Base-by-base conservation (phyloP, 192 early-diverging fungal genomes). In the Fimicolochytrium jonesii region DNA sequence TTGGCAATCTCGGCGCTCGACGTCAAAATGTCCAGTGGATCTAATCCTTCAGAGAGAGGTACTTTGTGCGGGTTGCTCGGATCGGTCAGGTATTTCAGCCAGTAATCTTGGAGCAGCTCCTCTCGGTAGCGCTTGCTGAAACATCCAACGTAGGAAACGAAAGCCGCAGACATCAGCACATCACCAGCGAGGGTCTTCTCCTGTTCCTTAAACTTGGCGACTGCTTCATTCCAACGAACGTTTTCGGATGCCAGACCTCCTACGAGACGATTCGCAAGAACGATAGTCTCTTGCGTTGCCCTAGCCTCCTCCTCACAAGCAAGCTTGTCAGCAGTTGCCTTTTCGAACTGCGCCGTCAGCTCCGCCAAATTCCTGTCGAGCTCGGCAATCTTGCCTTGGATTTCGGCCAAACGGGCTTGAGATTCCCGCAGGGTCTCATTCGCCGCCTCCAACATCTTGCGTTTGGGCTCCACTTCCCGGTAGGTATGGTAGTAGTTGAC, bases 161-260 rank as follows among this genome's bases (percentile, higher is more conserved):
- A 86, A 6, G 82, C 77, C 11, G 84, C 84, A 0, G 82, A 74
- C 44, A 86, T 39, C 26, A 86, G 56, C 10, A 85, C 79, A 63
- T 86, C 84, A 6, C 82, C 84, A 0, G 82, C 78, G 25, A 86
- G 64, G 1, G 82, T 86, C 61, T 86, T 86, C 57, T 85, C 82
- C 55, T 86, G 82, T 57, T 86, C 84, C 62, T 86, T 85, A 59
- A 85, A 85, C 31, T 75, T 78, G 13, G 67, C 79, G 2, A 85
- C 82, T 13, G 79, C 79, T 64, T 79, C 73, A 51, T 82, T 85
- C 84, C 84, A 86, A 59, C 84, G 81, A 20, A 85, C 77, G 61
- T 86, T 86, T 68, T 86, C 84, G 10, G 82, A 85, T 4, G 81
- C 82, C n/a, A 86, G 66, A 34, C 84, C 84, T 49, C 77, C 77